A percentile compares a stretch with the other conserved stretches of the same genome.
These are phyloP conservation scores for Arthrobotrys sphaeroides DNA, from an alignment of 2,329 filamentous ascomycete genomes.

Conservation along the genomic window DNA sequence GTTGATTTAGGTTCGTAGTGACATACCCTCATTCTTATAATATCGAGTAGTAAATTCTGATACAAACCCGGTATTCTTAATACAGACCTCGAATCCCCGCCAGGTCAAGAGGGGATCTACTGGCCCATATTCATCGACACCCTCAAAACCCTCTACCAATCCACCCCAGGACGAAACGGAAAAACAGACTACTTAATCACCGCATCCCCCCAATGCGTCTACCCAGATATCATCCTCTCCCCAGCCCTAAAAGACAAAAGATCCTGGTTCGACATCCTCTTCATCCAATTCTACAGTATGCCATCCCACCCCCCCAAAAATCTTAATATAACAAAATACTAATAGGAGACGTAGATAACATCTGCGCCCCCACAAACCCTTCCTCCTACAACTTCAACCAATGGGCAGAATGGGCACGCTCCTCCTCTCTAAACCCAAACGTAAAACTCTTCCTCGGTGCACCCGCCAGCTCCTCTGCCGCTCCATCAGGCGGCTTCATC, in stretches of 20 bases:
- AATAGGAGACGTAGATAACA: conserved; percentile 73
- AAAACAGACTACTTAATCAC: conserved; percentile 69
- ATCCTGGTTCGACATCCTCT: conserved; percentile 51
- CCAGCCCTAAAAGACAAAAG: conserved; percentile 24
- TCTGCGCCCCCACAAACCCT: conserved; percentile 67
- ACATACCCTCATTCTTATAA: neutral
- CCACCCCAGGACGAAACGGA: conserved; percentile 60
- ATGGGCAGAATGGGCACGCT: conserved; percentile 74
- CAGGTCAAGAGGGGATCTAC: conserved; percentile 13
- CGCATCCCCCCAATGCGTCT: conserved; percentile 74
- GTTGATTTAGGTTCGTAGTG: conserved; percentile 42
- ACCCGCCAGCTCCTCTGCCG: conserved; percentile 59
- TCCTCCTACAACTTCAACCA: conserved; percentile 56
- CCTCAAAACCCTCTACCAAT: conserved; percentile 27
- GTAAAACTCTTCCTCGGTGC: conserved; percentile 72
- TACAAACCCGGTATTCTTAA: neutral
- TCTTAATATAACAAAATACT: neutral
- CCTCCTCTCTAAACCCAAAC: conserved; percentile 67
- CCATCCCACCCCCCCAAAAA: conserved; percentile 66
- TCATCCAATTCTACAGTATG: conserved; percentile 54
- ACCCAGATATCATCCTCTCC: conserved; percentile 65
- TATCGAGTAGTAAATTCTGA: neutral
- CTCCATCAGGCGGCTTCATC: conserved; percentile 25
- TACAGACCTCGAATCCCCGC: conserved; percentile 36
- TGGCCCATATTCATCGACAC: conserved; percentile 49